A percentile compares a stretch with the other conserved stretches of the same genome.
Evolutionary conservation across 2,329 filamentous ascomycete species (phyloP).

Genomic region (Neoarthrinium moseri): DNA sequence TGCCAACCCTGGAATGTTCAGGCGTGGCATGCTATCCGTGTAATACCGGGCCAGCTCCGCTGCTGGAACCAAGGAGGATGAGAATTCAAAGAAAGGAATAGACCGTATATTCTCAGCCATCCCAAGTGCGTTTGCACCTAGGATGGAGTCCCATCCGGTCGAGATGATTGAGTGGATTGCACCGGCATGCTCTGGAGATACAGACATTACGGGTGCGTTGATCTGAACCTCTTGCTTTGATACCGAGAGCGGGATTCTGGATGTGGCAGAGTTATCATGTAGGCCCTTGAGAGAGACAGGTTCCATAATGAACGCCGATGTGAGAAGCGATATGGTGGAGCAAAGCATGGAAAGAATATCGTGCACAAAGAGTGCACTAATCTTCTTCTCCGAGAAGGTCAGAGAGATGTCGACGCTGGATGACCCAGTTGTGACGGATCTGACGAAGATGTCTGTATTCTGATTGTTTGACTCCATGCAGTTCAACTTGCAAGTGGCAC

Average conservation of each 20-base stretch:
- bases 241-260: slow-evolving; percentile 39
- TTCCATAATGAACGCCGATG: slow-evolving; percentile 44
- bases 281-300: slow-evolving; percentile 42
- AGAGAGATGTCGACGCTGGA: slow-evolving; percentile 41
- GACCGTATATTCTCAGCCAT: slow-evolving; percentile 42
- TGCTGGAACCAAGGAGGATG: slow-evolving; percentile 48
- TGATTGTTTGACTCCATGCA: slow-evolving; percentile 38
- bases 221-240: slow-evolving; percentile 20
- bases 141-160: slow-evolving; percentile 41
- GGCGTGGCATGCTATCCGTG: slow-evolving; percentile 37
- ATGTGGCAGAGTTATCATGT: slow-evolving; percentile 36
- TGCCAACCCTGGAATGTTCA: slow-evolving; percentile 35
- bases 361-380: slow-evolving; percentile 40
- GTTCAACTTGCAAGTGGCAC: slow-evolving; percentile 43
- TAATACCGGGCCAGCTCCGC: slow-evolving; percentile 44
- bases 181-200: slow-evolving; percentile 38
- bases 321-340: slow-evolving; percentile 43
- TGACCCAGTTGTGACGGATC: slow-evolving; percentile 35
- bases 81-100: slow-evolving; percentile 50
- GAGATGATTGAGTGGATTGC: slow-evolving; percentile 41
- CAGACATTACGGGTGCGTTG: slow-evolving; percentile 21
- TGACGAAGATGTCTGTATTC: slow-evolving; percentile 45
- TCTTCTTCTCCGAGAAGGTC: slow-evolving; percentile 43
- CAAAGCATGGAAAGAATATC: slow-evolving; percentile 44
- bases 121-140: slow-evolving; percentile 37